phyloP scores from a whole-genome alignment of 768 basidiomycete species.

The Roridomyces roridus region DNA sequence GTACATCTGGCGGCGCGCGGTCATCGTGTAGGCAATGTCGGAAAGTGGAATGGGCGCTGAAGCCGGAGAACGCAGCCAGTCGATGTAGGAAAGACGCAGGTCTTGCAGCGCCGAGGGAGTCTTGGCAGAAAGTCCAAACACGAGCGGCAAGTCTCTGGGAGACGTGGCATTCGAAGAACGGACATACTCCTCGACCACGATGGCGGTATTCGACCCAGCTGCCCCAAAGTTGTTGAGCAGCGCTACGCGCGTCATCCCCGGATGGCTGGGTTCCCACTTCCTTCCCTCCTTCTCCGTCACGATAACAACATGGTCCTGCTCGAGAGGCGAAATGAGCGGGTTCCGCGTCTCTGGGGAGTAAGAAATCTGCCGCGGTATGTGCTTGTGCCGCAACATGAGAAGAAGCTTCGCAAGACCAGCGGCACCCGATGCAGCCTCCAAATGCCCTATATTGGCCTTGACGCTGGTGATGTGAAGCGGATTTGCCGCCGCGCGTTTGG shows the following conservation, averaged over 20 bases:
- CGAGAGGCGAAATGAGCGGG: slow-evolving; percentile 56
- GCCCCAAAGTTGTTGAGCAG: slow-evolving; percentile 81
- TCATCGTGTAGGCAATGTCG: slow-evolving; percentile 72
- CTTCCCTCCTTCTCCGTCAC: slow-evolving; percentile 41
- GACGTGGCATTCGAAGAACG: not conserved
- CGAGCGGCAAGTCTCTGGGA: slow-evolving; percentile 32
- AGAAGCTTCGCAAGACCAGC: slow-evolving; percentile 75
- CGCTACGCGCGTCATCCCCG: slow-evolving; percentile 51
- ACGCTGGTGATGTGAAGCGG: slow-evolving; percentile 73
- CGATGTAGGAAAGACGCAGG: slow-evolving; percentile 53
- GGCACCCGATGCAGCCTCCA: slow-evolving; percentile 78
- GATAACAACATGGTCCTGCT: slow-evolving; percentile 56
- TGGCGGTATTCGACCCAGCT: slow-evolving; percentile 69
- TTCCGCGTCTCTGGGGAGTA: slow-evolving; percentile 62
- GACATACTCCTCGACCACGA: slow-evolving; percentile 63
- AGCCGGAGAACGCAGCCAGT: slow-evolving; percentile 47
- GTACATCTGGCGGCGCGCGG: slow-evolving; percentile 67
- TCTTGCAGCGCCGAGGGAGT: slow-evolving; percentile 50
- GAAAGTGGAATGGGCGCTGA: slow-evolving; percentile 34
- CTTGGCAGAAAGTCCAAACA: slow-evolving; percentile 72
- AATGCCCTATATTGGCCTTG: slow-evolving; percentile 78
- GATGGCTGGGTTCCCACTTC: slow-evolving; percentile 48
- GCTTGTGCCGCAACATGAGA: slow-evolving; percentile 64
- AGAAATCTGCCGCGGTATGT: slow-evolving; percentile 68
- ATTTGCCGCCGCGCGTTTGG: slow-evolving; percentile 46